phyloP scores from a whole-genome alignment of 257 asterid genomes.

The Mentha longifolia region DNA sequence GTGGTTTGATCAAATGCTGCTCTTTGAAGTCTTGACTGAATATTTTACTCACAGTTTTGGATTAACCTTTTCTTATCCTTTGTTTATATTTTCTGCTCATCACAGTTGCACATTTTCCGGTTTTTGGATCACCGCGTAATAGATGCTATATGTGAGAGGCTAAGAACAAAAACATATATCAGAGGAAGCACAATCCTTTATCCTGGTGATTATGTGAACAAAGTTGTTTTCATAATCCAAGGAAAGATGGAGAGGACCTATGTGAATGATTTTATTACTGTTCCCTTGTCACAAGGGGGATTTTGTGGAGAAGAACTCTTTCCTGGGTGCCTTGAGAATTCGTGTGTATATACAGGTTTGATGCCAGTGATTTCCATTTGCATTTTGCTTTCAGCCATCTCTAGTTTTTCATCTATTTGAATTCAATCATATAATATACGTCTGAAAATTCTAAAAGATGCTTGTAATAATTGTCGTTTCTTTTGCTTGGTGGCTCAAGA shows the following conservation, averaged over 20 bases:
- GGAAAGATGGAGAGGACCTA: constrained; percentile 66
- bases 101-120: constrained; percentile 70
- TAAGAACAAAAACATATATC: constrained; percentile 70
- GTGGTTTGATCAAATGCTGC: not conserved
- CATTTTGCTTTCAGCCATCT: not conserved
- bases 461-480: no score
- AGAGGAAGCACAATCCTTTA: constrained; percentile 65
- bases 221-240: constrained; percentile 78
- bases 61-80: not conserved
- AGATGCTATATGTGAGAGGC: constrained; percentile 84
- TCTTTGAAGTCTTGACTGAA: not conserved
- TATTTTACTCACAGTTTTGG: not conserved
- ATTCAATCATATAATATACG: no score
- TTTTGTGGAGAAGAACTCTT: constrained; percentile 88
- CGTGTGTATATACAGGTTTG: constrained; percentile 72
- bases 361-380: not conserved
- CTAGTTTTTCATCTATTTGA: not conserved
- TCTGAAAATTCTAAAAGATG: no score
- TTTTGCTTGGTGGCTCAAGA: no score
- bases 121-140: constrained; percentile 68
- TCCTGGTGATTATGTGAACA: constrained; percentile 71
- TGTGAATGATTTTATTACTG: constrained; percentile 58
- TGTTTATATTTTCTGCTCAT: not conserved
- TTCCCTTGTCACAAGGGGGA: constrained; percentile 61
- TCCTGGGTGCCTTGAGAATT: constrained; percentile 83